Conservation (phyloP, 1,139 yeast species). For the Magnusiomyces tetraspermus region DNA sequence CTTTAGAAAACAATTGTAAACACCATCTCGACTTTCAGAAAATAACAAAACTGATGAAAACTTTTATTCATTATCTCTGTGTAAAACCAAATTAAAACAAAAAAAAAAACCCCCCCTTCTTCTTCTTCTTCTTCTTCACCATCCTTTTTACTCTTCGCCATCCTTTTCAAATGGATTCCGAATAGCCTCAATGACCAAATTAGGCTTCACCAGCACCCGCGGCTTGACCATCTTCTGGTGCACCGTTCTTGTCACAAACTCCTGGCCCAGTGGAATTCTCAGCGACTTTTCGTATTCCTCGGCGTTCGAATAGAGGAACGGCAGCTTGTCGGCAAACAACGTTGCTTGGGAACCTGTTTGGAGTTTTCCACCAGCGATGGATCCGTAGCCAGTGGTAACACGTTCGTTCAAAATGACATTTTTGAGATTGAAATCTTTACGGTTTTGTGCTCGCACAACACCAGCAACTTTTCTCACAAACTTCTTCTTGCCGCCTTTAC, state of each 20-base stretch:
- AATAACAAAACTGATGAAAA: not conserved
- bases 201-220: slow-evolving; percentile 74
- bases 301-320: slow-evolving; percentile 84
- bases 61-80: not conserved
- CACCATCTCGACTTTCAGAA: not conserved
- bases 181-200: slow-evolving; percentile 83
- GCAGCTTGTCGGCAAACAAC: slow-evolving; percentile 60
- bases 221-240: slow-evolving; percentile 89
- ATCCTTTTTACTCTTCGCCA: slow-evolving; percentile 6
- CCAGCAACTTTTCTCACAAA: slow-evolving; percentile 60
- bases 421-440: slow-evolving; percentile 66
- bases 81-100: too few species aligned
- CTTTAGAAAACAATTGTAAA: too few species aligned
- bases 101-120: not conserved
- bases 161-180: slow-evolving; percentile 50
- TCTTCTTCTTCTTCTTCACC: slow-evolving; percentile 1
- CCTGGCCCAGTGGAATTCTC: slow-evolving; percentile 95
- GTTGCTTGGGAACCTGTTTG: slow-evolving; percentile 68
- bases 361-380: not conserved
- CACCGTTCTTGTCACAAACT: slow-evolving; percentile 84
- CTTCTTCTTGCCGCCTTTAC: slow-evolving; percentile 41
- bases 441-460: slow-evolving; percentile 51
- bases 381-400: slow-evolving; percentile 44
- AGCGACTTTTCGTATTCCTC: slow-evolving; percentile 93
- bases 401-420: slow-evolving; percentile 86